Conservation (phyloP, 345 rosid genomes). For the Mercurialis annua region DNA sequence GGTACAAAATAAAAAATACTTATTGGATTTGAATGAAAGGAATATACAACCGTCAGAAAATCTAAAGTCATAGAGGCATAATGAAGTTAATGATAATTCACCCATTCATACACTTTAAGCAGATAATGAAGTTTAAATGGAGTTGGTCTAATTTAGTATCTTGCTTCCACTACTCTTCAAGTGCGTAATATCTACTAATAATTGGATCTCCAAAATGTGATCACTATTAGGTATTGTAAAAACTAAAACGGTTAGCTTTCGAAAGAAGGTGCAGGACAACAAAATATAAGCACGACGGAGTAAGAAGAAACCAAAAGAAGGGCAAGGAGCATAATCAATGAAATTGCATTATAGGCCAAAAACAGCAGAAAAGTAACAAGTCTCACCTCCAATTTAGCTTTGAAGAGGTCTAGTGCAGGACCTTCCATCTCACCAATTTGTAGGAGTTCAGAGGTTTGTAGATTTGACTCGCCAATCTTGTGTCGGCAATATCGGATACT, state of each 20-base stretch:
- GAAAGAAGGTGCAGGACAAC: neutral
- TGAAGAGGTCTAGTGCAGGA: slow-evolving; percentile 94
- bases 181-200: neutral
- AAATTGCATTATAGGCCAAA: neutral
- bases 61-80: neutral
- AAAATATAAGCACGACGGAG: neutral
- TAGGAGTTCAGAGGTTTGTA: slow-evolving; percentile 80
- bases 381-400: slow-evolving; percentile 83
- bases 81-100: neutral
- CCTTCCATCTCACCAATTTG: slow-evolving; percentile 99
- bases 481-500: slow-evolving; percentile 87
- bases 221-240: neutral
- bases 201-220: neutral
- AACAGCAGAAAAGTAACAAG: neutral
- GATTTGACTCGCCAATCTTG: slow-evolving; percentile 89
- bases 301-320: neutral
- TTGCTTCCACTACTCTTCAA: slow-evolving; percentile 4
- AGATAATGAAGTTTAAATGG: too few relatives aligned
- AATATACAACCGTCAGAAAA: neutral
- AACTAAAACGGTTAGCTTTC: neutral
- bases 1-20: slow-evolving; percentile 9
- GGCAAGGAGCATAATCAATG: slow-evolving; percentile 3
- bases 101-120: neutral
- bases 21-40: neutral
- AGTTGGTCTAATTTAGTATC: neutral